Conservation (phyloP, 495 filamentous ascomycete species). For the Lentithecium fluviatile region DNA sequence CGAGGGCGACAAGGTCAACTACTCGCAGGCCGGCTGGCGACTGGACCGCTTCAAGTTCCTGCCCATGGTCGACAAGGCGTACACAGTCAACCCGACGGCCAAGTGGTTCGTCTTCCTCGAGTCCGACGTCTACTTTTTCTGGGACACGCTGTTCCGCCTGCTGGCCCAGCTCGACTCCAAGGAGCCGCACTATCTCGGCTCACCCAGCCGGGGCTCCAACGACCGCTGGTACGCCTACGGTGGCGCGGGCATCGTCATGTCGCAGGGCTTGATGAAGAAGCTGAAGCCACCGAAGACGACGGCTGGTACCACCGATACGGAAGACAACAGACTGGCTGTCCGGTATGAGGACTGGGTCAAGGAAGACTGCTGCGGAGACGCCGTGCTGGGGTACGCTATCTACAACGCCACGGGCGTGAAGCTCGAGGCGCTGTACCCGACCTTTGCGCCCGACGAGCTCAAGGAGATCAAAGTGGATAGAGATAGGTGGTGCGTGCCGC, state of each 20-base stretch:
- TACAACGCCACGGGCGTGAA: conserved; percentile 19
- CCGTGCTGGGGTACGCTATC: conserved; percentile 29
- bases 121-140: conserved; percentile 30
- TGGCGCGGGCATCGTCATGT: conserved; percentile 33
- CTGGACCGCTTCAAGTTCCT: conserved; percentile 33
- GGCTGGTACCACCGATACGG: neutral
- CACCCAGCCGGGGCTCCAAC: conserved; percentile 9
- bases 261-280: conserved; percentile 29
- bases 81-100: conserved; percentile 20
- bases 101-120: conserved; percentile 36
- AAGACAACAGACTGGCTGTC: conserved; percentile 7
- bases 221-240: conserved; percentile 27
- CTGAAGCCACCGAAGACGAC: conserved; percentile 6
- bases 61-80: conserved; percentile 36
- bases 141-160: conserved; percentile 35
- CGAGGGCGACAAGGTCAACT: conserved; percentile 21
- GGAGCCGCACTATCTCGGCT: conserved; percentile 28
- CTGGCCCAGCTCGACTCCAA: conserved; percentile 21
- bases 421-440: conserved; percentile 29
- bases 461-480: conserved; percentile 16
- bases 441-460: conserved; percentile 24
- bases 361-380: conserved; percentile 27
- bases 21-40: conserved; percentile 27
- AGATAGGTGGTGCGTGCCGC: conserved; percentile 28
- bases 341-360: conserved; percentile 27